Evolutionary conservation across 2,329 filamentous ascomycete species (phyloP).

Genomic region (Clonostachys chloroleuca): DNA sequence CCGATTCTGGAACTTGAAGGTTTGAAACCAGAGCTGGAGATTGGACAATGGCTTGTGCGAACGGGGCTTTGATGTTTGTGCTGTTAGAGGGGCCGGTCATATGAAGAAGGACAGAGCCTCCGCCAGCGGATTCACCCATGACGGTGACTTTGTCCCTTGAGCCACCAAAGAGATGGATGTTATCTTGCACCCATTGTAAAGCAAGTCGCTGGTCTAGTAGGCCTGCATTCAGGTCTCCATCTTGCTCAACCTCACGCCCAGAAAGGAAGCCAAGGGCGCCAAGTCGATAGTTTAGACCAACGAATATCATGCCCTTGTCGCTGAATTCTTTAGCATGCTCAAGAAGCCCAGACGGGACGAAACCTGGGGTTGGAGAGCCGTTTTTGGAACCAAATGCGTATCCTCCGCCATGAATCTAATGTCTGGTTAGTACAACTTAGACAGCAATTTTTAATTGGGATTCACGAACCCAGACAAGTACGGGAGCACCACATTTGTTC

Average conservation of each 20-base stretch:
- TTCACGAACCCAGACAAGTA: neutral
- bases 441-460: neutral
- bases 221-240: constrained; percentile 42
- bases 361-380: neutral
- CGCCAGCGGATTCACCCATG: constrained; percentile 51
- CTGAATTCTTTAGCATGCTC: neutral
- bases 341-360: neutral
- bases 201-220: constrained; percentile 47
- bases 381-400: neutral
- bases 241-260: constrained; percentile 26
- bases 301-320: constrained; percentile 37
- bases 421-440: neutral
- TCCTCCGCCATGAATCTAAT: neutral
- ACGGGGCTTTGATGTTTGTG: neutral
- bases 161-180: constrained; percentile 50
- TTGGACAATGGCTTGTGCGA: constrained; percentile 5
- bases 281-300: constrained; percentile 35
- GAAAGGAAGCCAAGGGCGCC: constrained; percentile 36
- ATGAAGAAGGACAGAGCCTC: constrained; percentile 26
- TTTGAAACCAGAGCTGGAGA: neutral
- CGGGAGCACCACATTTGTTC: neutral
- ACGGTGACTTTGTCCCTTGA: constrained; percentile 46
- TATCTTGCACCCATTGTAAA: constrained; percentile 46
- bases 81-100: neutral
- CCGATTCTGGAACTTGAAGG: neutral